Evolutionary conservation across 306 rosid genomes (phyloP).

Genomic region (Inga laurina): DNA sequence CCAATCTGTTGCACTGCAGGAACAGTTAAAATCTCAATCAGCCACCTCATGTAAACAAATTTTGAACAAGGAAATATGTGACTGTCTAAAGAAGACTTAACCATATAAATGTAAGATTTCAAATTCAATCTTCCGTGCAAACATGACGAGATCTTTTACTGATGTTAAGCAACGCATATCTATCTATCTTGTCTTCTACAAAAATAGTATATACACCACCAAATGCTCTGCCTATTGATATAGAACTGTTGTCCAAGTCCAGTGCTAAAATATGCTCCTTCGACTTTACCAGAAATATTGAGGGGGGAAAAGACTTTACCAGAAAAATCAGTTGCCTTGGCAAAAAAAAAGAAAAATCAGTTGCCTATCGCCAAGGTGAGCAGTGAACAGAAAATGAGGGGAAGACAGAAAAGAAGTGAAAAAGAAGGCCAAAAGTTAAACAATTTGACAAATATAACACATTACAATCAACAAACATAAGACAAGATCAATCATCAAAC

Average conservation of each 20-base stretch:
- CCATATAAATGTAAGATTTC: neutral
- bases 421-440: neutral
- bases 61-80: neutral
- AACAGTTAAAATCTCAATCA: conserved; percentile 31
- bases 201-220: neutral
- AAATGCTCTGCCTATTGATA: neutral
- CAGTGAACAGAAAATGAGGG: neutral
- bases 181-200: neutral
- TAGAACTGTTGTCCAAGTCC: neutral
- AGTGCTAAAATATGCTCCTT: neutral
- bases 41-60: conserved; percentile 12
- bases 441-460: neutral
- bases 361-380: neutral
- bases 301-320: neutral
- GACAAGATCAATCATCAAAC: neutral
- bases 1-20: conserved; percentile 84
- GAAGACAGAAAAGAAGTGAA: neutral
- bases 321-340: neutral
- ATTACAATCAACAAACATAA: neutral
- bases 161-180: neutral
- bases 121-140: neutral
- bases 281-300: neutral
- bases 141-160: neutral
- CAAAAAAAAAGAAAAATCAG: neutral
- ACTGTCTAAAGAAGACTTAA: neutral